Evolutionary conservation across 202 grass and related monocot genomes (phyloP).

Genomic region (Panicum virgatum): DNA sequence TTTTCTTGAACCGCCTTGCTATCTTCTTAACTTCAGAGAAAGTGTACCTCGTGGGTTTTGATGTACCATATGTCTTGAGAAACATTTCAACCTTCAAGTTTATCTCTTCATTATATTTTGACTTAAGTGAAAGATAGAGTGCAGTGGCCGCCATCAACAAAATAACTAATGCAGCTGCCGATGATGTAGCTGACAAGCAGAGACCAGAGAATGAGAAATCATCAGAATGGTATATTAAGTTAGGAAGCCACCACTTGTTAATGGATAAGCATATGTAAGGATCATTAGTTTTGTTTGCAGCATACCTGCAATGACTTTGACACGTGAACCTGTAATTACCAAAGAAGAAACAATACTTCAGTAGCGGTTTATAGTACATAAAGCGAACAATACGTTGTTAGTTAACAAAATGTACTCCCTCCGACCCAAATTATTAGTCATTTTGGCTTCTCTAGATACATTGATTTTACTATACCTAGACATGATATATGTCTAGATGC

Average conservation of each 20-base stretch:
- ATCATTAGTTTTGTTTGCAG: background rate
- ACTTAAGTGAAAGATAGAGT: constrained; percentile 20
- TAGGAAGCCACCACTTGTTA: background rate
- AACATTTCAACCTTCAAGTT: constrained; percentile 39
- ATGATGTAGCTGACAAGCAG: constrained; percentile 22
- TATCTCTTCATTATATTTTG: constrained; percentile 1
- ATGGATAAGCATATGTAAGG: background rate
- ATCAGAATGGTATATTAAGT: background rate
- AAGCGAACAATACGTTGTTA: background rate
- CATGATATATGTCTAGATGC: too few species aligned
- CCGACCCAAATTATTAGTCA: too few species aligned
- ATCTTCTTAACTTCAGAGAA: constrained; percentile 53
- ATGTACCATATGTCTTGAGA: constrained; percentile 33
- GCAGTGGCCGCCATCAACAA: background rate
- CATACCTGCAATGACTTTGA: constrained; percentile 51
- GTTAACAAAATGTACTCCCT: constrained; percentile 12
- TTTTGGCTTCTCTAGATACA: too few species aligned
- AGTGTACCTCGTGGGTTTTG: constrained; percentile 45
- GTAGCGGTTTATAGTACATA: background rate
- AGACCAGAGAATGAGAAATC: background rate
- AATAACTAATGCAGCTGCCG: background rate
- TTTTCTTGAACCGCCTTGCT: constrained; percentile 41
- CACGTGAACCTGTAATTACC: constrained; percentile 25
- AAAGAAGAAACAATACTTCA: constrained; percentile 11
- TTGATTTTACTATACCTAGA: too few species aligned